phyloP scores from a whole-genome alignment of 306 rosid species.

The Lupinus albus region DNA sequence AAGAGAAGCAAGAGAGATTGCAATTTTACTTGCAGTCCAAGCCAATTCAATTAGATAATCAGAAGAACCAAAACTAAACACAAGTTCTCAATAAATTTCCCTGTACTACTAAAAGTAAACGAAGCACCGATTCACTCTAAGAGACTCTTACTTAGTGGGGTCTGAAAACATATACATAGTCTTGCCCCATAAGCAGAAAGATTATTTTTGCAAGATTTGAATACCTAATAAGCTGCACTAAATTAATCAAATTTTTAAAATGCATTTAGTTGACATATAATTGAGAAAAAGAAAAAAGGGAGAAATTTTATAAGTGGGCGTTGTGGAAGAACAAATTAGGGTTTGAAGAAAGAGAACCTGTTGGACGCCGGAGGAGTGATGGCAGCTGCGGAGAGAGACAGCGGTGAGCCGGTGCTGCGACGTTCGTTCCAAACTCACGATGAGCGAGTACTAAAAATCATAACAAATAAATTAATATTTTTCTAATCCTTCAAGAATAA shows the following conservation, averaged over 20 bases:
- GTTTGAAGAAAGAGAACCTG: conserved; percentile 1
- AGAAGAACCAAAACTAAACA: neutral
- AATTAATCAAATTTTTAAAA: neutral
- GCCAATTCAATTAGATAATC: neutral
- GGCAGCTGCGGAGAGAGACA: conserved; percentile 12
- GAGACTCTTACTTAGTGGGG: no score
- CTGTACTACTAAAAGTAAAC: neutral
- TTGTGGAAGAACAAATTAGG: no score
- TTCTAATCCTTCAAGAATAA: no score
- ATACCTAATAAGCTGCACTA: neutral
- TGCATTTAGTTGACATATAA: neutral
- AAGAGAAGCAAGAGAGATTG: neutral
- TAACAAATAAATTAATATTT: no score
- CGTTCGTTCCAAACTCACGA: no score
- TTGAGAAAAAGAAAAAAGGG: neutral
- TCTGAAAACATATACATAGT: no score
- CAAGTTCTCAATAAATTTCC: neutral
- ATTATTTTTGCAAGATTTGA: no score
- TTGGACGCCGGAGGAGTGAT: neutral
- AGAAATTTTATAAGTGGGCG: no score
- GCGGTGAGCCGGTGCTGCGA: no score
- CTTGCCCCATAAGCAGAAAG: no score
- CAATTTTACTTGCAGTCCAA: neutral
- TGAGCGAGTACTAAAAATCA: no score
- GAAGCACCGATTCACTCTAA: neutral